Conservation (phyloP, 1,284 basidiomycete genomes). For the Rhodotorula sp. region DNA sequence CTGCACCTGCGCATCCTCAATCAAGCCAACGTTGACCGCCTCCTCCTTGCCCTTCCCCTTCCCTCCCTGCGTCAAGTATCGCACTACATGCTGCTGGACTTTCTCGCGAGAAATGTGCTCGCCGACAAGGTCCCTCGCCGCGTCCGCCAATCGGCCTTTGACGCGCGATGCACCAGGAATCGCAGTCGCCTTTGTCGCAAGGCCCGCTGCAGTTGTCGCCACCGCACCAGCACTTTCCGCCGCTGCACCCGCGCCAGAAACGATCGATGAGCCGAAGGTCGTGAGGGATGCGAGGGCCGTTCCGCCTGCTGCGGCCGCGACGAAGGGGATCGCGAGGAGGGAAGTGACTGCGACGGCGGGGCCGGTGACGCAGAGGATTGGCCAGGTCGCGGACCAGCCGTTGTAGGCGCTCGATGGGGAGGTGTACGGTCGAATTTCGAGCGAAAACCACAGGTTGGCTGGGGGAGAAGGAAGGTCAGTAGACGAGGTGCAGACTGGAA, state of each 20-base stretch:
- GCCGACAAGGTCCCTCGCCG: slow-evolving; percentile 27
- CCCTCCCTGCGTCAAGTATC: slow-evolving; percentile 24
- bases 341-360: slow-evolving; percentile 31
- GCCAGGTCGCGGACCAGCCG: slow-evolving; percentile 31
- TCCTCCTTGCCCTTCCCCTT: background rate
- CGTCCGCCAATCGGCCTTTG: slow-evolving; percentile 30
- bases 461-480: background rate
- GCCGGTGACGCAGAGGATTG: slow-evolving; percentile 34
- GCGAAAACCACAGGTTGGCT: slow-evolving; percentile 33
- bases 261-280: slow-evolving; percentile 17
- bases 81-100: slow-evolving; percentile 23
- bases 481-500: too few species aligned
- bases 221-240: slow-evolving; percentile 1
- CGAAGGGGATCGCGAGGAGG: slow-evolving; percentile 35
- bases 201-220: slow-evolving; percentile 7
- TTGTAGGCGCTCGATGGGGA: slow-evolving; percentile 24
- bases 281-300: slow-evolving; percentile 34
- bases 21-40: background rate
- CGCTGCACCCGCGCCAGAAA: slow-evolving; percentile 12
- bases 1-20: background rate
- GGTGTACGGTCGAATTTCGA: slow-evolving; percentile 36
- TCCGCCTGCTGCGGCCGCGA: slow-evolving; percentile 31
- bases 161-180: slow-evolving; percentile 31
- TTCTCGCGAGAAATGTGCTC: slow-evolving; percentile 18
- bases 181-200: slow-evolving; percentile 23